Conservation (phyloP, 176 grass and related monocot genomes). For the Hsuehochloa calcarea region DNA sequence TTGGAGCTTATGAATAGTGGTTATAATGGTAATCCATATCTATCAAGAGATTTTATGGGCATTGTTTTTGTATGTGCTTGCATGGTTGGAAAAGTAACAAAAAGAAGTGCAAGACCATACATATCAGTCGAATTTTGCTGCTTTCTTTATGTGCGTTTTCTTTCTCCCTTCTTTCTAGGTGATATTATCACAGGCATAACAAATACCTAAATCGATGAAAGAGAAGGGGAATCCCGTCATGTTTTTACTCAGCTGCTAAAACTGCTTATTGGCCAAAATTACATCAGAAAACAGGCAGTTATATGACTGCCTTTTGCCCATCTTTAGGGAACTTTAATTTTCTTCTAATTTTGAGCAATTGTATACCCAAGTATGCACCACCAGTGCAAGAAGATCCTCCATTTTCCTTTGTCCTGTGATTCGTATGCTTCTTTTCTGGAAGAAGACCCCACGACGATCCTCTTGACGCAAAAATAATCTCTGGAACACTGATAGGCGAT, state of each 20-base stretch:
- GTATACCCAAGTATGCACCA: neutral
- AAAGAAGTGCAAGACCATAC: conserved; percentile 15
- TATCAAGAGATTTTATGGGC: conserved; percentile 26
- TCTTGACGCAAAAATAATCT: neutral
- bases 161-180: neutral
- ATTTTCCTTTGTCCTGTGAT: conserved; percentile 19
- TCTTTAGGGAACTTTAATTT: neutral
- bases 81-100: conserved; percentile 40
- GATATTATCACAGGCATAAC: neutral
- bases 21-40: conserved; percentile 39
- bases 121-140: neutral
- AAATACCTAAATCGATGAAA: neutral
- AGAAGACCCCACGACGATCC: conserved; percentile 34
- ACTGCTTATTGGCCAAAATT: neutral
- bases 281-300: neutral
- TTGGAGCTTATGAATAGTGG: conserved; percentile 28
- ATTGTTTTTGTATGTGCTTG: conserved; percentile 31
- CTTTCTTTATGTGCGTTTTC: neutral
- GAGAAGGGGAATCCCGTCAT: neutral
- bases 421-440: conserved; percentile 13
- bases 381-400: neutral
- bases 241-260: neutral
- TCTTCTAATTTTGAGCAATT: neutral
- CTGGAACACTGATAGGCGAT: neutral
- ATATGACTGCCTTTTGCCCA: neutral